Evolutionary conservation across 805 yeast genomes (phyloP).

Genomic region (Scheffersomyces lignosus): DNA sequence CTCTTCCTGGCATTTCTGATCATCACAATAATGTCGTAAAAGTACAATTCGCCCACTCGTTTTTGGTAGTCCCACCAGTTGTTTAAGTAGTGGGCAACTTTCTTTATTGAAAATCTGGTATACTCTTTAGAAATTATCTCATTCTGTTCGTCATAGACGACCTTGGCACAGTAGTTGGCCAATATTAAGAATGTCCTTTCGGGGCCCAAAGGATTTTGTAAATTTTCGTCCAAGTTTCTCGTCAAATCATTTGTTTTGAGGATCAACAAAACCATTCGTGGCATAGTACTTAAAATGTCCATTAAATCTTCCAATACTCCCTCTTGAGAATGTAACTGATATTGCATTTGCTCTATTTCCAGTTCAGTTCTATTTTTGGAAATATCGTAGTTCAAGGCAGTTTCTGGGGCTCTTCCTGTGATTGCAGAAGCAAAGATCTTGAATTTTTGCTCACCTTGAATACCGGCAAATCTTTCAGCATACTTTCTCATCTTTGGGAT

Average conservation of each 20-base stretch:
- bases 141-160: slow-evolving; percentile 68
- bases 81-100: slow-evolving; percentile 14
- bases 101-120: slow-evolving; percentile 17
- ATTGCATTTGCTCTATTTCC: slow-evolving; percentile 71
- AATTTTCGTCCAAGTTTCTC: slow-evolving; percentile 79
- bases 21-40: slow-evolving; percentile 35
- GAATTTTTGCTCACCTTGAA: slow-evolving; percentile 69
- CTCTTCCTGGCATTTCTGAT: slow-evolving; percentile 11
- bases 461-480: slow-evolving; percentile 77
- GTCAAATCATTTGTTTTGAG: slow-evolving; percentile 93
- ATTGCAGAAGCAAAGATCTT: slow-evolving; percentile 88
- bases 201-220: slow-evolving; percentile 81
- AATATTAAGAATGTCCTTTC: slow-evolving; percentile 85
- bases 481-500: slow-evolving; percentile 64
- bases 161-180: slow-evolving; percentile 85
- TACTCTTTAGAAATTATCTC: slow-evolving; percentile 33
- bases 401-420: slow-evolving; percentile 87
- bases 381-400: slow-evolving; percentile 67
- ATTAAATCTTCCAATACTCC: slow-evolving; percentile 73
- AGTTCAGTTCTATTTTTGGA: slow-evolving; percentile 49
- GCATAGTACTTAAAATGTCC: slow-evolving; percentile 75
- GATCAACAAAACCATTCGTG: slow-evolving; percentile 80
- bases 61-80: slow-evolving; percentile 37
- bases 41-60: slow-evolving; percentile 29
- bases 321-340: slow-evolving; percentile 54